phyloP scores from a whole-genome alignment of 148 eudicot species.

The Fallopia convolvulus region DNA sequence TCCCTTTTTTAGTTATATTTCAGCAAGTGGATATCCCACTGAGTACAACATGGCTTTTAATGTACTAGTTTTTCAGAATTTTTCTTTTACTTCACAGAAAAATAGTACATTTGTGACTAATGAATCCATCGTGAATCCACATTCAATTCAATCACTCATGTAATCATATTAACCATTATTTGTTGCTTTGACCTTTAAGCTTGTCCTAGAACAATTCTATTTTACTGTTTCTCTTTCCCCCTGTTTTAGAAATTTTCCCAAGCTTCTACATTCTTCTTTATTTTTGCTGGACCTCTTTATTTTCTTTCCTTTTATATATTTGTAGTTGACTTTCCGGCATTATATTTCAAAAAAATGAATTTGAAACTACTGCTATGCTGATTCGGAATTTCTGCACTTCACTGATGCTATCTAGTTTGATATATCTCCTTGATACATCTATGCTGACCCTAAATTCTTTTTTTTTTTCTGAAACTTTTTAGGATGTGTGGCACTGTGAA shows the following conservation, averaged over 20 bases:
- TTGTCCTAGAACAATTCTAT: background rate
- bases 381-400: background rate
- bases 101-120: background rate
- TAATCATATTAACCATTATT: background rate
- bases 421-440: slow-evolving; percentile 3
- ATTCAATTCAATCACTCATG: background rate
- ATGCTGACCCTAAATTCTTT: background rate
- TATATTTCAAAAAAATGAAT: background rate
- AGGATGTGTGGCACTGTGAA: slow-evolving; percentile 99
- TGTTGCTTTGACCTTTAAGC: background rate
- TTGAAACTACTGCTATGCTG: background rate
- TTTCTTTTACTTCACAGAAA: background rate
- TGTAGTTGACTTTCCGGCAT: background rate
- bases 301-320: background rate
- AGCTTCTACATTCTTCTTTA: background rate
- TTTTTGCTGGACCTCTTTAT: background rate
- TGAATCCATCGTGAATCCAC: background rate
- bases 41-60: background rate
- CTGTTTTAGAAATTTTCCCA: background rate
- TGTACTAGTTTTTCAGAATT: background rate
- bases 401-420: background rate
- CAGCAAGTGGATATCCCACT: background rate
- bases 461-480: slow-evolving; percentile 13
- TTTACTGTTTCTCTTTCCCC: background rate
- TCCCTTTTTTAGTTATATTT: background rate